Conservation (phyloP, 495 filamentous ascomycete species). For the Clohesyomyces aquaticus region DNA sequence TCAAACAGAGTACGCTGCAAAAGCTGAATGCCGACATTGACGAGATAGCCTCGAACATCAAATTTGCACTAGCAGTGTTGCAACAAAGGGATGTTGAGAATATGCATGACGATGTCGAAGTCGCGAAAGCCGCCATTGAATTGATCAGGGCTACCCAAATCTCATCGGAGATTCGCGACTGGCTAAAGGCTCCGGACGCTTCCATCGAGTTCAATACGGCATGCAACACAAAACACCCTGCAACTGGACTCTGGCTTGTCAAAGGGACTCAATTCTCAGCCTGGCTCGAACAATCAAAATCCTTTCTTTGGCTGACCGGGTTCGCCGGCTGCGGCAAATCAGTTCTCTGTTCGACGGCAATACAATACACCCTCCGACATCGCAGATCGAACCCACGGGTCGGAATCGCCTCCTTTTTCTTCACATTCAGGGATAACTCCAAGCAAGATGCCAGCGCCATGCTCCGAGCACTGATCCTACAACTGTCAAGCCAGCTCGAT, state of each 20-base stretch:
- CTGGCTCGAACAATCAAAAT: constrained; percentile 48
- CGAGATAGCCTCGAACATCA: constrained; percentile 1
- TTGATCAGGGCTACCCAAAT: constrained; percentile 19
- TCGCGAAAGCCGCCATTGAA: constrained; percentile 7
- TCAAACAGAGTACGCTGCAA: constrained; percentile 14
- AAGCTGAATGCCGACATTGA: constrained; percentile 18
- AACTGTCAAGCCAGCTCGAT: constrained; percentile 45
- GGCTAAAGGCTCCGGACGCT: constrained; percentile 46
- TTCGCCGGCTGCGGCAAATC: constrained; percentile 53
- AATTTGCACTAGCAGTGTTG: constrained; percentile 13
- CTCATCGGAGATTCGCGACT: constrained; percentile 37
- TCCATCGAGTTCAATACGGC: constrained; percentile 44
- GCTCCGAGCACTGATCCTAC: constrained; percentile 48
- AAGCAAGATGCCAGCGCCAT: constrained; percentile 45
- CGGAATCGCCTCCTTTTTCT: constrained; percentile 50
- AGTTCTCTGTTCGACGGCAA: constrained; percentile 48
- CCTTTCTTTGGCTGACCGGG: constrained; percentile 51
- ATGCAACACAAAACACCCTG: constrained; percentile 38
- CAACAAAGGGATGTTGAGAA: constrained; percentile 16
- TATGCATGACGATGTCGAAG: constrained; percentile 12
- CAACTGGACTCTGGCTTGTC: constrained; percentile 47
- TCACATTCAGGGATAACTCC: constrained; percentile 47
- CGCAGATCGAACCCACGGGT: constrained; percentile 3
- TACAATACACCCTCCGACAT: constrained; percentile 41
- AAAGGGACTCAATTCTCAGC: constrained; percentile 38